Evolutionary conservation across 306 rosid species (phyloP), one percentile per base, ranked within the genome.

Genomic region (Vicia sativa): DNA sequence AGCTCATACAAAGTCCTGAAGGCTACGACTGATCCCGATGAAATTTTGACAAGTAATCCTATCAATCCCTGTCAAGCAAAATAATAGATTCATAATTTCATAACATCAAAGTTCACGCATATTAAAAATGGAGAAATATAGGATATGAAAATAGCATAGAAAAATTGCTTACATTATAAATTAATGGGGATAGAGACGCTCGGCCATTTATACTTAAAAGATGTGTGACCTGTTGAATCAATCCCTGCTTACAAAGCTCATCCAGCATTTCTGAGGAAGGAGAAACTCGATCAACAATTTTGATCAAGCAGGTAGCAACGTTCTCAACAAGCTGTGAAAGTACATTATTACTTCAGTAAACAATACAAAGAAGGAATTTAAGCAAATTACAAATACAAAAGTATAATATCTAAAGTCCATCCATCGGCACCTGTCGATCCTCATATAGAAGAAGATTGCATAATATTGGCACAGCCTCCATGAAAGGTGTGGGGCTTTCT

Each of bases 381-480:
- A 59, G 73, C 15, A 16, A 23, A 14, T 46, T 28, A 65, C 64
- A 62, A 49, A 62, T 31, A 38, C 21, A 55, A 45, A 60, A 25
- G 29, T 60, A 65, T 54, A 55, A 66, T n/a, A 48, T 46, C 42
- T 64, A 19, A 57, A 73, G 12, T 38, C 48, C 59, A 75, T 48
- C 68, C 19, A 37, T 28, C 67, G 28, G 65, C 78, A 91, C 99
- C 99, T 95, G 91, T 14, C 84, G 75, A 81, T 95, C 99, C 85
- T 95, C 97, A 18, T 89, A 85, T 63, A 79, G 89, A 74, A 95
- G 96, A 77, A 95, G 99, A 79, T 88, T 95, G 88, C 97, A 91
- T 68, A 95, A 78, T 72, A 79, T 87, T 42, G 99, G 99, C 71
- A 95, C 92, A 67, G 99, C 97, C 69, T 91, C 97, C 91, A 88